Evolutionary conservation across 805 yeast species (phyloP).

Genomic region (Nakazawaea ambrosiae): DNA sequence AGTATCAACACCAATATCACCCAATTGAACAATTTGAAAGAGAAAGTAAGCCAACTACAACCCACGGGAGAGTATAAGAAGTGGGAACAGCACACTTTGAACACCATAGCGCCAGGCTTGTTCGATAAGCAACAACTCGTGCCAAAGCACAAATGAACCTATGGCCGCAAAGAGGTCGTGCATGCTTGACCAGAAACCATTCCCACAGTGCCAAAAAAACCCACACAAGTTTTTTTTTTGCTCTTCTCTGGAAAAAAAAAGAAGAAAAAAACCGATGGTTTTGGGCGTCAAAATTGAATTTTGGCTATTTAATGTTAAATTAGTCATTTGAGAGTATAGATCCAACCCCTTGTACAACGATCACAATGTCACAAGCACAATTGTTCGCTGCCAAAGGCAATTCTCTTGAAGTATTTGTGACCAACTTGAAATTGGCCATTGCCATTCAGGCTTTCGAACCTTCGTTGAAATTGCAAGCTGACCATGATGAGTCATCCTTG

Average conservation of each 20-base stretch:
- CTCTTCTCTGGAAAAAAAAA: too few species aligned
- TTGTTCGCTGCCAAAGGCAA: conserved; percentile 24
- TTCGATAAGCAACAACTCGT: background rate
- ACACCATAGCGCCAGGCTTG: conserved; percentile 7
- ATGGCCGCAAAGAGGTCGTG: background rate
- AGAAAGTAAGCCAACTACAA: background rate
- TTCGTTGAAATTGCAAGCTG: conserved; percentile 18
- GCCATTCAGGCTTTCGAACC: conserved; percentile 30
- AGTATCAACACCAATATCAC: background rate
- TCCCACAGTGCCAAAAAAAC: too few species aligned
- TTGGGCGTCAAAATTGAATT: too few species aligned
- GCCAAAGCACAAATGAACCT: too few species aligned
- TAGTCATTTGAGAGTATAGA: too few species aligned
- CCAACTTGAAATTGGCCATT: conserved; percentile 36
- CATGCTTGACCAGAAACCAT: too few species aligned
- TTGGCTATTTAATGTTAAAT: too few species aligned
- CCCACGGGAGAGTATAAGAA: background rate
- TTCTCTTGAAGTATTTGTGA: conserved; percentile 24
- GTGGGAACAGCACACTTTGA: conserved; percentile 6
- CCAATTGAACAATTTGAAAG: background rate
- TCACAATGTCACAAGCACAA: background rate
- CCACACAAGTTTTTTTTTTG: background rate
- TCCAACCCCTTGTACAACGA: too few species aligned
- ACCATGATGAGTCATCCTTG: conserved; percentile 16
- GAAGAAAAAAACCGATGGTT: too few species aligned